Percentiles rank a stretch among this genome's conserved stretches.
phyloP scores from a whole-genome alignment of 257 asterid genomes.

The Solanum corneliomulleri region DNA sequence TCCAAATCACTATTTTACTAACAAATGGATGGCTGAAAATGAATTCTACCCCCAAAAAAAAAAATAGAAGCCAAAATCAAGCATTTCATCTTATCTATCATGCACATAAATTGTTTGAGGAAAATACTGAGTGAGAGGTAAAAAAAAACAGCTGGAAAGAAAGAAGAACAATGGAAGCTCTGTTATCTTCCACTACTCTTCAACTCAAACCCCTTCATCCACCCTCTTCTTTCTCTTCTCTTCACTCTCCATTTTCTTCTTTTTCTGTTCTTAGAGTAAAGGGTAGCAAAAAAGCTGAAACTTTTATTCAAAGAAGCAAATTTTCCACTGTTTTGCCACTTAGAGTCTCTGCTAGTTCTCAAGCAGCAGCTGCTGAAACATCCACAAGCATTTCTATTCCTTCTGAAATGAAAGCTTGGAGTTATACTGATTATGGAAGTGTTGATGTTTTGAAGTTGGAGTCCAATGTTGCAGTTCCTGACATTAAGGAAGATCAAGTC shows the following conservation, averaged over 20 bases:
- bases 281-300: background rate
- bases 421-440: slow-evolving; percentile 65
- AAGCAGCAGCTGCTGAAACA: slow-evolving; percentile 37
- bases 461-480: slow-evolving; percentile 45
- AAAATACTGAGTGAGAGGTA: background rate
- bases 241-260: slow-evolving; percentile 2
- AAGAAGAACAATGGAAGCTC: slow-evolving; percentile 39
- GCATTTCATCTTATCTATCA: background rate
- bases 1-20: background rate
- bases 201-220: slow-evolving; percentile 23
- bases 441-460: slow-evolving; percentile 65
- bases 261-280: slow-evolving; percentile 2
- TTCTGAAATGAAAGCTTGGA: slow-evolving; percentile 79
- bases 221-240: background rate
- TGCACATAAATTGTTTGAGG: background rate
- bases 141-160: background rate
- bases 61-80: background rate
- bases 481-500: slow-evolving; percentile 61
- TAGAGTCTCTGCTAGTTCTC: slow-evolving; percentile 41
- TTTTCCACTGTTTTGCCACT: slow-evolving; percentile 1
- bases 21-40: slow-evolving; percentile 3
- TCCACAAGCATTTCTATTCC: slow-evolving; percentile 37
- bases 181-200: slow-evolving; percentile 49
- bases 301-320: background rate
- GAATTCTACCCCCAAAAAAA: background rate